Evolutionary conservation across 495 filamentous ascomycete genomes (phyloP).

Genomic region (Lentithecium fluviatile): DNA sequence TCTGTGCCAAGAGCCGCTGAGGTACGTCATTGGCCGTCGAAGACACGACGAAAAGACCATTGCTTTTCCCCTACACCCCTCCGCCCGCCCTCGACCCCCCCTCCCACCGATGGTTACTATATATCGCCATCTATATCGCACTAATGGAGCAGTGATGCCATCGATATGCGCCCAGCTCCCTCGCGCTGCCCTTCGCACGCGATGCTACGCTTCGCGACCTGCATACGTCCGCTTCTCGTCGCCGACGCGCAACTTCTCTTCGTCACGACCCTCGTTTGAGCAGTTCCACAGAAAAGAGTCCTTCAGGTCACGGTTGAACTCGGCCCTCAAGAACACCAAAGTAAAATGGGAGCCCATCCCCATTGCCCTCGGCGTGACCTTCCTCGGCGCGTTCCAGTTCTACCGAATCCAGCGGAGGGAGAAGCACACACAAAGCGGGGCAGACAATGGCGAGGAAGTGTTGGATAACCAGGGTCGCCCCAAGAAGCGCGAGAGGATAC

Average conservation of each 20-base stretch:
- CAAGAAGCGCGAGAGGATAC: conserved; percentile 66
- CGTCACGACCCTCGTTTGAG: conserved; percentile 45
- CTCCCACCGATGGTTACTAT: background rate
- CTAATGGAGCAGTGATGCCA: conserved; percentile 45
- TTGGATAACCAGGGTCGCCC: conserved; percentile 39
- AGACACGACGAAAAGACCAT: background rate
- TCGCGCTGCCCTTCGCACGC: conserved; percentile 19
- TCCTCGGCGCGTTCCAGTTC: conserved; percentile 80
- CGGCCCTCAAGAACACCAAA: conserved; percentile 69
- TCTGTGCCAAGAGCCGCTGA: conserved; percentile 3
- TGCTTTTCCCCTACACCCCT: conserved; percentile 17
- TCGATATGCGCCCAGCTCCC: conserved; percentile 43
- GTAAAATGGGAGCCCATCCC: conserved; percentile 97
- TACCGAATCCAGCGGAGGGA: conserved; percentile 62
- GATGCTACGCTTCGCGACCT: conserved; percentile 3
- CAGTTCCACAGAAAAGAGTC: conserved; percentile 52
- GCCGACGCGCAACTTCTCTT: conserved; percentile 45
- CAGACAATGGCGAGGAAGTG: conserved; percentile 44
- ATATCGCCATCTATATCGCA: background rate
- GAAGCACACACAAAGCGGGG: conserved; percentile 52
- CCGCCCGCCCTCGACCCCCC: background rate
- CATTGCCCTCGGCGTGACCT: conserved; percentile 80
- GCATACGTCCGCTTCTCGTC: conserved; percentile 16
- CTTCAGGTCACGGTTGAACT: conserved; percentile 61
- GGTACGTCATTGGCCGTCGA: conserved; percentile 15